Conservation (phyloP, 805 yeast species). For the Wickerhamomyces ciferrii region DNA sequence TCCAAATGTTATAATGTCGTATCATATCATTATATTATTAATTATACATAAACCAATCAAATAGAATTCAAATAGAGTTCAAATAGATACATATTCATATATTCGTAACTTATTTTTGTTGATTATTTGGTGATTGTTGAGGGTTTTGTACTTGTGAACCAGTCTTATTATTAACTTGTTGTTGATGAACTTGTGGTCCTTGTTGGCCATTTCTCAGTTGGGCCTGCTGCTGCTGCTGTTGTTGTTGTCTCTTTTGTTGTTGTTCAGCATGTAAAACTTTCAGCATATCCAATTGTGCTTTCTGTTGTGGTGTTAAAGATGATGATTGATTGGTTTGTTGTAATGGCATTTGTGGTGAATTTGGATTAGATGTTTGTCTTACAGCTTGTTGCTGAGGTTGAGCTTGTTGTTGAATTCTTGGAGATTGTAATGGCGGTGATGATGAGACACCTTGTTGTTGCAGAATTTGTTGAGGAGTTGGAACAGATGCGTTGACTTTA, state of each 20-base stretch:
- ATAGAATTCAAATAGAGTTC: no score
- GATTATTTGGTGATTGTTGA: constrained; percentile 15
- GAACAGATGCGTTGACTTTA: constrained; percentile 11
- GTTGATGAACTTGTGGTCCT: constrained; percentile 2
- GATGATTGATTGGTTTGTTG: constrained; percentile 6
- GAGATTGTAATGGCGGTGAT: constrained; percentile 8
- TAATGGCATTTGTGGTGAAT: constrained; percentile 8
- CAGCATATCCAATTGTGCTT: constrained; percentile 22
- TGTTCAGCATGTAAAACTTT: constrained; percentile 22
- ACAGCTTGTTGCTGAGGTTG: constrained; percentile 23
- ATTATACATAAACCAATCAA: no score
- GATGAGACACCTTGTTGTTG: constrained; percentile 22
- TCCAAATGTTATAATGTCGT: no score
- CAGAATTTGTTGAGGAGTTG: constrained; percentile 36
- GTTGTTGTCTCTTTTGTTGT: constrained; percentile 18
- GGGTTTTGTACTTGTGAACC: constrained; percentile 21
- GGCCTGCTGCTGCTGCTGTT: constrained; percentile 7
- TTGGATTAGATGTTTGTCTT: constrained; percentile 3
- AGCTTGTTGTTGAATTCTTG: constrained; percentile 9
- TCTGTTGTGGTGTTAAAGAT: constrained; percentile 23
- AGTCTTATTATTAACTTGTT: constrained; percentile 15
- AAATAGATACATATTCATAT: no score
- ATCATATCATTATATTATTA: background rate
- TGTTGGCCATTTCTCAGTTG: background rate
- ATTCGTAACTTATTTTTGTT: no score